phyloP scores from a whole-genome alignment of 106 monocot genomes.

The Platanthera guangdongensis region DNA sequence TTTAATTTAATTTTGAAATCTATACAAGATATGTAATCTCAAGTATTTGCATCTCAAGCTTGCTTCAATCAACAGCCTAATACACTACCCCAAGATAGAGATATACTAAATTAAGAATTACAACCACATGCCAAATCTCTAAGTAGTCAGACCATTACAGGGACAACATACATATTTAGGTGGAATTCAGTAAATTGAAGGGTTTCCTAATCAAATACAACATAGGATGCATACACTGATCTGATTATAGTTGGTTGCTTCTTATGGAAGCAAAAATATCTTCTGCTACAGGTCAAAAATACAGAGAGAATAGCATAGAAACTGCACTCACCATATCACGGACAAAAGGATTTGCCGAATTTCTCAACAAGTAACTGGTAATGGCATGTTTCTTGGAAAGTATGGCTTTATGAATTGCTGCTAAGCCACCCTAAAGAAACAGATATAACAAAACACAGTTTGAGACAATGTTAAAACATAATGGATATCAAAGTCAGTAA shows the following conservation, averaged over 20 bases:
- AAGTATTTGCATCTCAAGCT: neutral
- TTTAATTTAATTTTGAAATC: neutral
- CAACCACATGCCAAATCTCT: neutral
- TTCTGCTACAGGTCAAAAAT: neutral
- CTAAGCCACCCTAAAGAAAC: conserved; percentile 67
- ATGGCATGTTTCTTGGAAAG: conserved; percentile 82
- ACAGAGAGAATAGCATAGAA: neutral
- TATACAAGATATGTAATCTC: neutral
- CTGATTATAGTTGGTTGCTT: neutral
- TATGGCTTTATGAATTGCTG: conserved; percentile 88
- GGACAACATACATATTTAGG: neutral
- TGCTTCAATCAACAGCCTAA: neutral
- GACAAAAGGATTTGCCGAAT: conserved; percentile 86
- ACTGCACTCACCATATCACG: conserved; percentile 53
- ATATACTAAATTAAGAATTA: neutral
- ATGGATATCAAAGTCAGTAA: neutral
- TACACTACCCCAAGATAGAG: neutral
- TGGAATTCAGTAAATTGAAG: neutral
- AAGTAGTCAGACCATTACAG: neutral
- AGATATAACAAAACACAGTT: conserved; percentile 18
- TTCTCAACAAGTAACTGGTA: conserved; percentile 80
- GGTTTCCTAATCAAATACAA: neutral
- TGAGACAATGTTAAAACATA: conserved; percentile 1
- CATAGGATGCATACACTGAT: neutral
- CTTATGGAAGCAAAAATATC: neutral